Evolutionary conservation across 352 stramenopile species (phyloP).

Genomic region (Globisporangium radiosum): DNA sequence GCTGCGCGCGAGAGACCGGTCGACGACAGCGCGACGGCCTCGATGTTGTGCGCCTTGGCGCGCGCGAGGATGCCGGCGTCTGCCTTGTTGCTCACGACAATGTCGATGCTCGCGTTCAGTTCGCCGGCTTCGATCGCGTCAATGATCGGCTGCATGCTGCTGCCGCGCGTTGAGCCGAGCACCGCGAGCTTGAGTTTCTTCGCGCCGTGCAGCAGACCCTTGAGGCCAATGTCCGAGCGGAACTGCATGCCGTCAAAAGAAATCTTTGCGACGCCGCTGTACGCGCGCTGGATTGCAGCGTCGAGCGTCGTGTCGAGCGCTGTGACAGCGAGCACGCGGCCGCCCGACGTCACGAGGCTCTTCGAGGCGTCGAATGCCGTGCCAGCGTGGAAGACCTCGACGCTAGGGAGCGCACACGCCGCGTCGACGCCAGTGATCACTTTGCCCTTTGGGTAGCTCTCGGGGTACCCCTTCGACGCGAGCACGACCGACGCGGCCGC

Average conservation of each 20-base stretch:
- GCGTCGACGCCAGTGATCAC: constrained; percentile 89
- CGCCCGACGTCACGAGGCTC: constrained; percentile 90
- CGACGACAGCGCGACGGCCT: constrained; percentile 52
- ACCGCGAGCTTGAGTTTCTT: constrained; percentile 90
- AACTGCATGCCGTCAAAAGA: constrained; percentile 92
- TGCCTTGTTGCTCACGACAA: constrained; percentile 95
- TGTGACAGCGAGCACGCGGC: constrained; percentile 96
- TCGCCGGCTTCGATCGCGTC: constrained; percentile 87
- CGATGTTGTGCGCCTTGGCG: constrained; percentile 74
- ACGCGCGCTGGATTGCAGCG: constrained; percentile 88
- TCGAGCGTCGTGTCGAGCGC: constrained; percentile 88
- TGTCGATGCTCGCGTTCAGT: constrained; percentile 93
- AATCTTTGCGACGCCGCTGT: constrained; percentile 86
- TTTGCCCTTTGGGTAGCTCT: constrained; percentile 97
- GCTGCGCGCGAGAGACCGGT: constrained; percentile 86
- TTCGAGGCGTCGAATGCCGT: constrained; percentile 75
- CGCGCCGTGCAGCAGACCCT: constrained; percentile 85
- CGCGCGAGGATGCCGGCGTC: constrained; percentile 93
- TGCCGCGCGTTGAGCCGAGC: constrained; percentile 94
- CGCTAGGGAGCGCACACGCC: constrained; percentile 73
- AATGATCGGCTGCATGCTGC: constrained; percentile 94
- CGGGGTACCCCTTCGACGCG: constrained; percentile 96
- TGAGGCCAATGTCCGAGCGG: constrained; percentile 96
- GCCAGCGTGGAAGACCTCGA: constrained; percentile 99
- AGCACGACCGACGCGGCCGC: constrained; percentile 95